These are phyloP conservation scores for Sutorius australiensis DNA, from an alignment of 768 basidiomycete genomes.

Conservation along the genomic window DNA sequence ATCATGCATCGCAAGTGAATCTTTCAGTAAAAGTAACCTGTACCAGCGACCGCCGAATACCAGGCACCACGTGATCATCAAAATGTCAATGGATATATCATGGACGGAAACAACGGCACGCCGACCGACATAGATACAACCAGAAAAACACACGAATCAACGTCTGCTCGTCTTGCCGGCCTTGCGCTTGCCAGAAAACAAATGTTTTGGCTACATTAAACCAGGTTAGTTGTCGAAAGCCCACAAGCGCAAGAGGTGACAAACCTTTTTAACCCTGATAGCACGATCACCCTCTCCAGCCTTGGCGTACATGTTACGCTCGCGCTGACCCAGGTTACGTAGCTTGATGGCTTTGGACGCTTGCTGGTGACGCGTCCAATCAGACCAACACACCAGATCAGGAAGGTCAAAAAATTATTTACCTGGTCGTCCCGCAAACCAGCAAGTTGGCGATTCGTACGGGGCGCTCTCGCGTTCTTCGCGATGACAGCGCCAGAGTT, in stretches of 20 bases:
- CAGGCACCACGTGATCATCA: not conserved
- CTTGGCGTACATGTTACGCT: conserved; percentile 82
- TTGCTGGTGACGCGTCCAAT: conserved; percentile 49
- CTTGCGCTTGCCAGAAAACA: conserved; percentile 83
- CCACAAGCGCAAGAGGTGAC: conserved; percentile 16
- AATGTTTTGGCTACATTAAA: conserved; percentile 68
- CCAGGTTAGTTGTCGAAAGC: conserved; percentile 2
- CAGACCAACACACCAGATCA: not conserved
- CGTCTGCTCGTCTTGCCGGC: conserved; percentile 78
- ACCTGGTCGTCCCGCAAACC: conserved; percentile 78
- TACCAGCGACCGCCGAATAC: not conserved
- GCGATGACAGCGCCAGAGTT: conserved; percentile 54
- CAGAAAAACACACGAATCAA: conserved; percentile 32
- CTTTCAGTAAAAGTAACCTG: not conserved
- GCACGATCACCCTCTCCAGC: conserved; percentile 87
- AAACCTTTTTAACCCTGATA: conserved; percentile 79
- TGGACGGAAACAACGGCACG: conserved; percentile 1
- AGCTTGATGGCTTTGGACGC: conserved; percentile 73
- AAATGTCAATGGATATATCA: not conserved
- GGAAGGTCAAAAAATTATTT: not conserved
- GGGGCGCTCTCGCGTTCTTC: conserved; percentile 54
- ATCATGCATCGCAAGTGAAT: not conserved
- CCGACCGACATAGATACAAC: conserved; percentile 2
- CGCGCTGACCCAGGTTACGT: conserved; percentile 82
- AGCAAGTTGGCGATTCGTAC: conserved; percentile 68